Base-by-base conservation (phyloP, 2,329 filamentous ascomycete genomes). In the Westerdykella ornata region DNA sequence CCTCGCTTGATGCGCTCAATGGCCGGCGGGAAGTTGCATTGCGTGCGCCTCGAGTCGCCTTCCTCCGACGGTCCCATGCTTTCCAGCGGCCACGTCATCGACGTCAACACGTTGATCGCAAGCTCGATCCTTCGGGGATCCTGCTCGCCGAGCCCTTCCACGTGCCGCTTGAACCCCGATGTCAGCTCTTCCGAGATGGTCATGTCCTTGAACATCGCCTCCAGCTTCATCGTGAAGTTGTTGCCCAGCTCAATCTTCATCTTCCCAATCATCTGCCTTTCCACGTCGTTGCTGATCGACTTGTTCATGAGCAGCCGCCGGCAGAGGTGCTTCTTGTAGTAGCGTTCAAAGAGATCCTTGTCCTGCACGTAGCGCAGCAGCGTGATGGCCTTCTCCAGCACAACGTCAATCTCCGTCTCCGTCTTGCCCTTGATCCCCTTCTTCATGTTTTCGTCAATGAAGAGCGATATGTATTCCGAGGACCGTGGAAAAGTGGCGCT, bases 141-240 rank as follows among this genome's bases (percentile, higher is more conserved):
- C 2, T 68, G 67, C 38, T 76, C 74, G n/a, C 69, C 75, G 13
- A 68, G 75, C 57, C 63, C 80, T 65, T 62, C 76, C 65, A 81
- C 80, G 48, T 90, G 79, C 13, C 77, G 75, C 50, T 82, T 84
- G 69, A 94, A 97, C 42, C 77, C 80, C 11, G 80, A 69, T 0
- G 85, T 88, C 18, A 96, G 75, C 50, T 95, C 90, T 41, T 84
- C 81, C 0, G 89, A 96, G 11, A 89, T 81, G 13, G 83, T 80
- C 78, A 97, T 89, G 59, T 98, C 92, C 67, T 88, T 89, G 72
- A 98, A 96, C 88, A 98, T 97, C 50, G 88, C 85, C 61, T 98
- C 92, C 34, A 98, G 80, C 62, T 94, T 94, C 57, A 80, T 74
- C 0, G 92, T 97, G 63, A 97, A 97, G 52, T 88, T 83, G 63